A percentile compares a stretch with the other conserved stretches of the same genome.
These are phyloP conservation scores for Eragrostis curvula DNA, from an alignment of 176 grass and related monocot genomes.

Conservation along the genomic window DNA sequence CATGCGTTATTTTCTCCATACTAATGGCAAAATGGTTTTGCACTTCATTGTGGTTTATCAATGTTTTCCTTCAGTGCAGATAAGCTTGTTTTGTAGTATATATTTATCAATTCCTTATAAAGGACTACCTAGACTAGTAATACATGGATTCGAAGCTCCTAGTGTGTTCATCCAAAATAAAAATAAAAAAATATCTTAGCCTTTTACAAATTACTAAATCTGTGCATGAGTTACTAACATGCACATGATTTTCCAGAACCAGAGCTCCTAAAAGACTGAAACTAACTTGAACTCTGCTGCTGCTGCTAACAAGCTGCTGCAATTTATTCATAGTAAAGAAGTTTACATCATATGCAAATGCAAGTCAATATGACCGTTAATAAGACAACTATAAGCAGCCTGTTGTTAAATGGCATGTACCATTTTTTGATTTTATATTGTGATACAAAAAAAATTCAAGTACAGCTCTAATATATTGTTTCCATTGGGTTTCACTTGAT, in stretches of 20 bases:
- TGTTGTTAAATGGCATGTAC: neutral
- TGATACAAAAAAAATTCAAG: neutral
- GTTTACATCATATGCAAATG: neutral
- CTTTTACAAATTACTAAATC: neutral
- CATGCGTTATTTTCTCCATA: too few relatives aligned
- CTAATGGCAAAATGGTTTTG: too few relatives aligned
- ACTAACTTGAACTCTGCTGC: neutral
- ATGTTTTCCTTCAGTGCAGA: too few relatives aligned
- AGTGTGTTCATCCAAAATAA: too few relatives aligned
- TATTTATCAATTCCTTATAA: too few relatives aligned
- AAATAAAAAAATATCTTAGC: too few relatives aligned
- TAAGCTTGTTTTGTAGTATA: too few relatives aligned
- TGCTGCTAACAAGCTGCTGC: neutral
- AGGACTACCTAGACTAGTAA: neutral
- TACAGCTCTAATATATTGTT: conserved; percentile 2
- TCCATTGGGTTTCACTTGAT: conserved; percentile 7
- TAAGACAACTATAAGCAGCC: neutral
- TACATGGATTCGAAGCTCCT: neutral
- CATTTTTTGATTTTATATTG: neutral
- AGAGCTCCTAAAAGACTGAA: conserved; percentile 1
- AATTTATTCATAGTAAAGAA: neutral
- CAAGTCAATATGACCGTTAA: conserved; percentile 16
- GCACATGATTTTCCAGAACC: neutral
- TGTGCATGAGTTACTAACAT: neutral
- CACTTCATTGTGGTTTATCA: too few relatives aligned